These are phyloP conservation scores for Yamadazyma songkhlaensis DNA, from an alignment of 1,139 yeast species.

Conservation along the genomic window DNA sequence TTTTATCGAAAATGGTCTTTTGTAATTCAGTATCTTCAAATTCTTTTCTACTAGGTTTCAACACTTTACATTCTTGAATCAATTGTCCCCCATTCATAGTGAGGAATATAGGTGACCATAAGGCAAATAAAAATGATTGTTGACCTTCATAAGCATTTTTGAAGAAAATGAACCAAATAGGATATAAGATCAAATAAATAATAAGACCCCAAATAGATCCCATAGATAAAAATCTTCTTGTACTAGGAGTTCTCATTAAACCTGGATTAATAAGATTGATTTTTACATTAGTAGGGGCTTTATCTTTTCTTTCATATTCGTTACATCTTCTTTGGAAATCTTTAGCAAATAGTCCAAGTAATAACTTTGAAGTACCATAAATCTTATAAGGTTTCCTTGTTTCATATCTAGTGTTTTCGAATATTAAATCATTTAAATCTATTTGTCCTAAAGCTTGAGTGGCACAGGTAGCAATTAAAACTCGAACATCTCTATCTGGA, in stretches of 20 bases:
- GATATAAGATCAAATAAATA: constrained; percentile 67
- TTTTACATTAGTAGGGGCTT: constrained; percentile 65
- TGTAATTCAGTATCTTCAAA: constrained; percentile 61
- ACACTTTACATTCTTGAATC: constrained; percentile 67
- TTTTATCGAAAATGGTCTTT: constrained; percentile 56
- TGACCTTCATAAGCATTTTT: constrained; percentile 78
- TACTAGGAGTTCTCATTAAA: constrained; percentile 80
- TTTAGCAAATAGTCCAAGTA: constrained; percentile 67
- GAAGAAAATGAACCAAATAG: constrained; percentile 76
- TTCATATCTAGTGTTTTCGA: constrained; percentile 63
- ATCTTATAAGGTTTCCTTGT: constrained; percentile 64
- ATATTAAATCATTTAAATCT: constrained; percentile 65
- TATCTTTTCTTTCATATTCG: constrained; percentile 58
- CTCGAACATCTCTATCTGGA: constrained; percentile 88
- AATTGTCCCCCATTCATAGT: constrained; percentile 62
- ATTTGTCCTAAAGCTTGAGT: constrained; percentile 71
- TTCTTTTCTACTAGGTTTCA: constrained; percentile 62
- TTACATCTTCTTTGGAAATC: constrained; percentile 69
- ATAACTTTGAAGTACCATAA: constrained; percentile 78
- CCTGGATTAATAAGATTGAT: constrained; percentile 90
- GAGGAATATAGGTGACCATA: constrained; percentile 67
- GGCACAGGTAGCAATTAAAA: constrained; percentile 72
- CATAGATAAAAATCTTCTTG: constrained; percentile 72
- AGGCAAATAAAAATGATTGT: constrained; percentile 69
- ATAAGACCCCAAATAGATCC: constrained; percentile 74